A percentile compares a stretch with the other conserved stretches of the same genome.
phyloP scores from a whole-genome alignment of 2,329 filamentous ascomycete genomes.

The Stachybotrys chlorohalonatus region DNA sequence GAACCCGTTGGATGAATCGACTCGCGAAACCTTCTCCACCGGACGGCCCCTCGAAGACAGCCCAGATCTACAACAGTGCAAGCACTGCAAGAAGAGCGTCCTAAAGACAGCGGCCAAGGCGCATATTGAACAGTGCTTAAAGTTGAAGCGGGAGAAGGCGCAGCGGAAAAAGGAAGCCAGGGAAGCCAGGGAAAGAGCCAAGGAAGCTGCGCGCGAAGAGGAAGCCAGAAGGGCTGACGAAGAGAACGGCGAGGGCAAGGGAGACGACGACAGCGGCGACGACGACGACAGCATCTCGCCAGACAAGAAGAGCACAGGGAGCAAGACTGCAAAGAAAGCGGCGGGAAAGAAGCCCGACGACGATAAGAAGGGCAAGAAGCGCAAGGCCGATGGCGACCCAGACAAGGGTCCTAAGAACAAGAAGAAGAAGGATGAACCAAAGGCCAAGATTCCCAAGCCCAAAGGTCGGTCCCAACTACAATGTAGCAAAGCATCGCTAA shows the following conservation, averaged over 20 bases:
- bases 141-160: constrained; percentile 74
- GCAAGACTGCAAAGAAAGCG: constrained; percentile 49
- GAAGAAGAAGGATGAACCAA: constrained; percentile 92
- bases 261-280: constrained; percentile 38
- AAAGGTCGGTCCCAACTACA: constrained; percentile 47
- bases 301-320: constrained; percentile 30
- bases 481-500: background rate
- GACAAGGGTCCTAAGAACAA: constrained; percentile 80
- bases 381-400: constrained; percentile 66
- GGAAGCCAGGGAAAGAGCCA: constrained; percentile 59
- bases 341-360: constrained; percentile 59
- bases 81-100: constrained; percentile 87
- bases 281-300: constrained; percentile 30
- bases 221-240: constrained; percentile 43
- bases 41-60: constrained; percentile 74
- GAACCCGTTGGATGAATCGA: constrained; percentile 64
- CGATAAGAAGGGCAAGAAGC: constrained; percentile 65
- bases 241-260: constrained; percentile 37
- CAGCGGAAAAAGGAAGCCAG: constrained; percentile 68
- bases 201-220: constrained; percentile 50
- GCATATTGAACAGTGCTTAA: constrained; percentile 77
- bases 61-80: constrained; percentile 76
- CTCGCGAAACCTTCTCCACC: constrained; percentile 70
- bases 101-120: constrained; percentile 64
- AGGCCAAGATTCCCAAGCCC: constrained; percentile 72